Percentiles rank a stretch among this genome's conserved stretches.
Evolutionary conservation across 305 asterid species (phyloP).

Genomic region (Fraxinus angustifolia): DNA sequence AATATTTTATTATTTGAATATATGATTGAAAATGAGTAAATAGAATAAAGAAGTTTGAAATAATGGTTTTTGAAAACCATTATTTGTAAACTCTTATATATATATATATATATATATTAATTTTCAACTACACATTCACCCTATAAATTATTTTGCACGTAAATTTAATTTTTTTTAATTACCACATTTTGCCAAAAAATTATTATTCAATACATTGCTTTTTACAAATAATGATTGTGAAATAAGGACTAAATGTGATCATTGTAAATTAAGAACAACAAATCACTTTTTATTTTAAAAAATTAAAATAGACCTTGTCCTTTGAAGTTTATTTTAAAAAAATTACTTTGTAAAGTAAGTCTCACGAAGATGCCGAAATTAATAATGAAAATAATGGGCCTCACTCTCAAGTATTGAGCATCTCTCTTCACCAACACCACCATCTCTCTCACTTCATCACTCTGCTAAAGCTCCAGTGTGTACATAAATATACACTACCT

Average conservation of each 20-base stretch:
- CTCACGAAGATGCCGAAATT: conserved; percentile 8
- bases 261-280: background rate
- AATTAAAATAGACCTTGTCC: too few relatives aligned
- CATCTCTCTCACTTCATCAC: background rate
- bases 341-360: background rate
- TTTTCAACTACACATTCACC: too few relatives aligned
- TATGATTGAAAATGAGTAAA: too few relatives aligned
- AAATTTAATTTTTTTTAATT: too few relatives aligned
- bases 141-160: background rate
- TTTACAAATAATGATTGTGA: background rate
- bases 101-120: too few relatives aligned
- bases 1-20: too few relatives aligned
- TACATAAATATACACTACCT: background rate
- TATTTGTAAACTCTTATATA: too few relatives aligned
- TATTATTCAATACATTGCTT: background rate
- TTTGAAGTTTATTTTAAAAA: too few relatives aligned
- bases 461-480: background rate
- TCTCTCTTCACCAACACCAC: conserved; percentile 8
- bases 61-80: background rate
- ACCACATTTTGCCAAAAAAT: too few relatives aligned
- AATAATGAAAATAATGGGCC: conserved; percentile 39
- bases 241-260: background rate
- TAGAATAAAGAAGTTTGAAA: background rate
- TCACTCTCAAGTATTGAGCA: conserved; percentile 25
- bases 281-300: background rate